These are phyloP conservation scores for Elaeis guineensis DNA, from an alignment of 176 grass and related monocot species.

Conservation along the genomic window DNA sequence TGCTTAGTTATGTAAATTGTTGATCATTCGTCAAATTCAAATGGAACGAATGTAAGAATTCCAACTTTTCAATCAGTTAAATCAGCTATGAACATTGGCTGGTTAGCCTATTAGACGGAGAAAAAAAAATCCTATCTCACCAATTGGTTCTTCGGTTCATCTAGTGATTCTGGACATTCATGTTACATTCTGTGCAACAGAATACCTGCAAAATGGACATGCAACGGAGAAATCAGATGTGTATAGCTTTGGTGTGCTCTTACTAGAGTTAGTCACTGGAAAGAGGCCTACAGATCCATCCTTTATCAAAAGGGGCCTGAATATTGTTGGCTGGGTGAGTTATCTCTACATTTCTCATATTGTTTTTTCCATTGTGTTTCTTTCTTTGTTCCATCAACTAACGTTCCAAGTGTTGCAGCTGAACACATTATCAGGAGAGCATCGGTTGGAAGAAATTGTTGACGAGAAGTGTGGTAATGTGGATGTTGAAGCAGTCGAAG, in stretches of 20 bases:
- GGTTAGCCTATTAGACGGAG: too few relatives aligned
- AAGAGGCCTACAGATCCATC: conserved; percentile 77
- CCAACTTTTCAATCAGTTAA: too few relatives aligned
- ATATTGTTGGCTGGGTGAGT: conserved; percentile 93
- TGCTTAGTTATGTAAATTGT: too few relatives aligned
- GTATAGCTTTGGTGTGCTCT: conserved; percentile 85
- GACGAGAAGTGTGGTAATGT: conserved; percentile 46
- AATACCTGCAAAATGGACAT: conserved; percentile 84
- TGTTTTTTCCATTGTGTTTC: neutral
- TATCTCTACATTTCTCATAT: neutral
- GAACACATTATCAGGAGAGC: conserved; percentile 65
- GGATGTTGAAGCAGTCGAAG: conserved; percentile 72
- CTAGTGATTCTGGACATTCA: too few relatives aligned
- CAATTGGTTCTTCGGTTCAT: too few relatives aligned
- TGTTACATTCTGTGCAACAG: conserved; percentile 17
- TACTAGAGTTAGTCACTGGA: conserved; percentile 81
- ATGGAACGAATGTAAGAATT: too few relatives aligned
- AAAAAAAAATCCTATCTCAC: too few relatives aligned
- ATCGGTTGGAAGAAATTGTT: conserved; percentile 76
- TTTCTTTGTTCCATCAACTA: neutral
- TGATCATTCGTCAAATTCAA: too few relatives aligned
- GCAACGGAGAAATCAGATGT: conserved; percentile 86
- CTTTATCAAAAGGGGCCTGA: conserved; percentile 79
- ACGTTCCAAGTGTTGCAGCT: conserved; percentile 31
- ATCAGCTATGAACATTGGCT: too few relatives aligned